Base-by-base conservation (phyloP, 805 yeast species). In the Candida germanica region DNA sequence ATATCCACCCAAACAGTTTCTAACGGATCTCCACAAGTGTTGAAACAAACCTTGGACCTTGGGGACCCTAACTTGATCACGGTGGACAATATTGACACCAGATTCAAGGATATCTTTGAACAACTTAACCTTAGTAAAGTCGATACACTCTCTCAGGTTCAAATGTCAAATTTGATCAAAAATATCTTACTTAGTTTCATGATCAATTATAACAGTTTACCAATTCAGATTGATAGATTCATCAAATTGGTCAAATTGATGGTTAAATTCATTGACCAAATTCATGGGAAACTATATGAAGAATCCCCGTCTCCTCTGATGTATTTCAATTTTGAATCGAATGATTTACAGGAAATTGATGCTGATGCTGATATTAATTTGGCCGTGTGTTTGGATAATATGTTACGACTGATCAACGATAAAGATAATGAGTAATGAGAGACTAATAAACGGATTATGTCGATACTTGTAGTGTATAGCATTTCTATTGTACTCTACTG, bases 161-260 rank as follows among this genome's bases (percentile, higher is more conserved):
- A 63, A 43, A 45, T 60, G 49, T 43, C 53, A 17, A 61, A 59
- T 39, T 27, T 58, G 20, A 44, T 65, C 40, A 66, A 66, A 33
- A 54, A 56, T 39, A 35, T 64, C 9, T 54, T 66, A 61, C 52
- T 62, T 11, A 52, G 60, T 25, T 45, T 67, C 25, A 50, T 61
- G 24, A 53, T 64, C 13, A 50, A 63, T 19, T 55, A 51, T 30
- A 43, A 46, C 17, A 38, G 44, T 16, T 46, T 63, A 6, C 62
- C 64, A 10, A 28, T 33, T 4, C 53, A 54, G 27, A 39, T 59
- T 4, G 49, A 48, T 19, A 54, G 54, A 36, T 49, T 56, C 27
- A 64, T 64, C 3, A 46, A 46, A 13, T 59, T 51, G 40, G 36
- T 64, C 24, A 43, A 50, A 18, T 19, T 54, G 13, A 40, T 61